Evolutionary conservation across 768 basidiomycete species (phyloP), one percentile per base, ranked within the genome.

Genomic region (button mushroom (Agaricus bisporus)): DNA sequence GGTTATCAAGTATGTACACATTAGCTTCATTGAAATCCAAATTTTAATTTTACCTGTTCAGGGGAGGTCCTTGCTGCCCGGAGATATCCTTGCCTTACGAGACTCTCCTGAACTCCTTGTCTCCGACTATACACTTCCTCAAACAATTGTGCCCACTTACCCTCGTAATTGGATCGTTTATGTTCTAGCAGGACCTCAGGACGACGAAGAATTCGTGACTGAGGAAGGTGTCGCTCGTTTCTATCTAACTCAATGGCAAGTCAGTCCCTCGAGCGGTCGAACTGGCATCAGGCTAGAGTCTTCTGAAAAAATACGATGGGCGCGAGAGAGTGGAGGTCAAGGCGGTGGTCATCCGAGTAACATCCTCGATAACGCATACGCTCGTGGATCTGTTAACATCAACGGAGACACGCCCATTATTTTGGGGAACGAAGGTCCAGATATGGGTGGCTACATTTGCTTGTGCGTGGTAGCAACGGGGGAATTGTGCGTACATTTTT

Each of bases 361-460:
- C 56, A 81, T 85, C 35, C 72, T 84, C 17, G 80, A 84, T 54
- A 82, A 81, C 43, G 80, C 76, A 4, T 84, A 85, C 58, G 75
- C 76, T 0, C 61, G 68, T 20, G 82, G 81, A 5, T 69, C 76
- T 1, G 59, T 85, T 55, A 85, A 85, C 58, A 54, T 85, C 49
- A 87, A 86, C 58, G 85, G 85, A 1, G 85, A 87, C 60, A 85
- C 82, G 0, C 84, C 86, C 0, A 81, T 86, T 2, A 77, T 85
- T n/a, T 66, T 85, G 48, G 74, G 75, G 4, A 73, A 74, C 25
- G 85, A 85, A 60, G 80, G 79, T 0, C 82, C 82, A 0, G 80
- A 81, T 63, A 81, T 81, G 75, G 82, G 82, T 5, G 83, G 82
- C 1, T 82, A 84, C 49, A 61, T 83, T 11, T 84, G 81, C 59